Evolutionary conservation across 75 land plant species (phyloP).

Genomic region (Pseudotsuga menziesii): DNA sequence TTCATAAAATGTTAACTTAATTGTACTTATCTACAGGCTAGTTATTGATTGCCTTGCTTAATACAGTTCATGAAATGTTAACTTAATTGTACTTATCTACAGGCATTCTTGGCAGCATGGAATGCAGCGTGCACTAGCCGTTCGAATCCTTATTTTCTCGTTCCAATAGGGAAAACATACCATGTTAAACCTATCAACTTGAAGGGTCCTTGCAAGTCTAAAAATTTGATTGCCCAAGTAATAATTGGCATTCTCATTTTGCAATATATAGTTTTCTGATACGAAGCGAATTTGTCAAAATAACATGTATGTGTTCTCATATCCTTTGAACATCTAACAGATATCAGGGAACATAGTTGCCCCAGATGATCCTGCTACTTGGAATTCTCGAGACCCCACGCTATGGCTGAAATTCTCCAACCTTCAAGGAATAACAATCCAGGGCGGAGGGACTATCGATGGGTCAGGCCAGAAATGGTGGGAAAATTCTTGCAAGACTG

Average conservation of each 20-base stretch:
- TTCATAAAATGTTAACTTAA: not conserved
- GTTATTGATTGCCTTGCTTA: too few relatives aligned
- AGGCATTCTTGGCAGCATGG: constrained; percentile 58
- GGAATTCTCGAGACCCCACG: not conserved
- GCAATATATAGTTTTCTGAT: not conserved
- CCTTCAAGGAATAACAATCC: constrained; percentile 17
- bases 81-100: constrained; percentile 1
- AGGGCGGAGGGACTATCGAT: constrained; percentile 40
- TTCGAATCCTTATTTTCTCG: constrained; percentile 16
- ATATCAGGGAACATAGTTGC: constrained; percentile 21
- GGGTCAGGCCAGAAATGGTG: constrained; percentile 48
- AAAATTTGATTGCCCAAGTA: constrained; percentile 5
- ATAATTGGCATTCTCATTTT: too few relatives aligned
- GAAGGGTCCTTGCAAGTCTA: constrained; percentile 16
- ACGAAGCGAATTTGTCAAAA: not conserved
- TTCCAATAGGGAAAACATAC: constrained; percentile 23
- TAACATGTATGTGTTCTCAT: not conserved
- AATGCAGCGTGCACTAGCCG: constrained; percentile 26
- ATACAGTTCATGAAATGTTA: too few relatives aligned
- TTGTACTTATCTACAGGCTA: constrained; percentile 50
- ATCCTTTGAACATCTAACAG: constrained; percentile 14
- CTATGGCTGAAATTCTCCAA: constrained; percentile 24
- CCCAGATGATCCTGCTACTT: constrained; percentile 7
- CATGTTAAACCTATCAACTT: constrained; percentile 13
- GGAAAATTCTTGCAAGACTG: constrained; percentile 25